These are phyloP conservation scores for Aspergillus alliaceus DNA, from an alignment of 2,329 filamentous ascomycete species.

Conservation along the genomic window DNA sequence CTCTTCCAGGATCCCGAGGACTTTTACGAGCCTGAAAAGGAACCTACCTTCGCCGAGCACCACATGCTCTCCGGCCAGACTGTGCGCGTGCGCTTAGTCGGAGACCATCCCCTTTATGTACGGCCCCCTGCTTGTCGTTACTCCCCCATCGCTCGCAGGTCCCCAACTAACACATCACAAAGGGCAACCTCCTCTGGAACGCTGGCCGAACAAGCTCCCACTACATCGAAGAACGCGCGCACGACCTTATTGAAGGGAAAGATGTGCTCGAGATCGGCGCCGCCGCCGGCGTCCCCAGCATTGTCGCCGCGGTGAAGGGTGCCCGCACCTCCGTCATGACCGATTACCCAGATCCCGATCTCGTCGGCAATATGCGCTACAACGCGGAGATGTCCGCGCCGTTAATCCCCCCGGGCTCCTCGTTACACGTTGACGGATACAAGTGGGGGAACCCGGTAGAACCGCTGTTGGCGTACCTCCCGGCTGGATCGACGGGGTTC, in stretches of 20 bases:
- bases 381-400: slow-evolving; percentile 65
- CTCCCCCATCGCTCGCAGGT: background rate
- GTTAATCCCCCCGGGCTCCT: slow-evolving; percentile 40
- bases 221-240: slow-evolving; percentile 72
- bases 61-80: slow-evolving; percentile 64
- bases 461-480: slow-evolving; percentile 60
- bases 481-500: slow-evolving; percentile 52
- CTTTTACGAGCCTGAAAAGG: slow-evolving; percentile 75
- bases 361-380: slow-evolving; percentile 75
- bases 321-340: slow-evolving; percentile 73
- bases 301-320: slow-evolving; percentile 72
- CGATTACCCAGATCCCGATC: slow-evolving; percentile 81
- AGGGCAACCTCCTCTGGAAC: slow-evolving; percentile 90
- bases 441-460: slow-evolving; percentile 74
- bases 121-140: slow-evolving; percentile 22
- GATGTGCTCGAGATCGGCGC: slow-evolving; percentile 88
- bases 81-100: slow-evolving; percentile 75
- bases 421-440: slow-evolving; percentile 67
- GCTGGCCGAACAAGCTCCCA: slow-evolving; percentile 74
- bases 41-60: slow-evolving; percentile 72
- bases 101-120: slow-evolving; percentile 83
- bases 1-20: slow-evolving; percentile 80
- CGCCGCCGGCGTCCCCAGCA: slow-evolving; percentile 78
- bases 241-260: slow-evolving; percentile 59
- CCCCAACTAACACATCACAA: slow-evolving; percentile 20